Percentiles rank a stretch among this genome's conserved stretches.
Evolutionary conservation across 2,329 filamentous ascomycete genomes (phyloP).

Genomic region (Alternaria incomplexa): DNA sequence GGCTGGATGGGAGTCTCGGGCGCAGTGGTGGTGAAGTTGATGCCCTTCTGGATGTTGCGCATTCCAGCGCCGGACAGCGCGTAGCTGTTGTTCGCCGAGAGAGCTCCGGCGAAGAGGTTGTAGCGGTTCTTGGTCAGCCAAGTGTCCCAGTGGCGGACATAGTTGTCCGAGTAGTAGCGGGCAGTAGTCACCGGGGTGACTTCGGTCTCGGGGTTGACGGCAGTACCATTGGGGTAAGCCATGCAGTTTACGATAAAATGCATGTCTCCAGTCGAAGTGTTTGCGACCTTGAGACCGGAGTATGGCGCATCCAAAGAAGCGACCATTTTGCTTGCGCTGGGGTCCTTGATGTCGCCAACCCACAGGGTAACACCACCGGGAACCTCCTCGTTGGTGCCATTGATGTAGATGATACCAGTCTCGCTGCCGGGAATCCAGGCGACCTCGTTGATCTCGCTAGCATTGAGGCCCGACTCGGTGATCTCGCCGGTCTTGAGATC

Average conservation of each 20-base stretch:
- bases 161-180: constrained; percentile 75
- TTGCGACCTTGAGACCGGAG: constrained; percentile 57
- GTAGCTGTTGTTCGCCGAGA: constrained; percentile 50
- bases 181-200: constrained; percentile 66
- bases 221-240: constrained; percentile 71
- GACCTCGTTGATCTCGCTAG: constrained; percentile 42
- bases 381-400: constrained; percentile 65
- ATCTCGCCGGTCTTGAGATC: constrained; percentile 43
- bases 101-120: constrained; percentile 74
- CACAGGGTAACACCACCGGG: constrained; percentile 46
- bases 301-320: constrained; percentile 55
- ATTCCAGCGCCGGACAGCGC: constrained; percentile 43
- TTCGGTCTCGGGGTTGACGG: constrained; percentile 70
- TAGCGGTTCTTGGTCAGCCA: constrained; percentile 73
- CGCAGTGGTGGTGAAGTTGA: constrained; percentile 59
- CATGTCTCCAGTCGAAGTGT: constrained; percentile 47
- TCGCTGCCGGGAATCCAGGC: constrained; percentile 44
- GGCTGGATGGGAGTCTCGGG: constrained; percentile 74
- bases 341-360: constrained; percentile 41
- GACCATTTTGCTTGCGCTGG: constrained; percentile 38
- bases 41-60: constrained; percentile 65
- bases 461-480: constrained; percentile 38
- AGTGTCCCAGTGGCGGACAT: constrained; percentile 81
- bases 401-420: constrained; percentile 67
- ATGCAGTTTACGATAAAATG: constrained; percentile 62